Conservation (phyloP, 163 green algal species). For the Chlorella variabilis region DNA sequence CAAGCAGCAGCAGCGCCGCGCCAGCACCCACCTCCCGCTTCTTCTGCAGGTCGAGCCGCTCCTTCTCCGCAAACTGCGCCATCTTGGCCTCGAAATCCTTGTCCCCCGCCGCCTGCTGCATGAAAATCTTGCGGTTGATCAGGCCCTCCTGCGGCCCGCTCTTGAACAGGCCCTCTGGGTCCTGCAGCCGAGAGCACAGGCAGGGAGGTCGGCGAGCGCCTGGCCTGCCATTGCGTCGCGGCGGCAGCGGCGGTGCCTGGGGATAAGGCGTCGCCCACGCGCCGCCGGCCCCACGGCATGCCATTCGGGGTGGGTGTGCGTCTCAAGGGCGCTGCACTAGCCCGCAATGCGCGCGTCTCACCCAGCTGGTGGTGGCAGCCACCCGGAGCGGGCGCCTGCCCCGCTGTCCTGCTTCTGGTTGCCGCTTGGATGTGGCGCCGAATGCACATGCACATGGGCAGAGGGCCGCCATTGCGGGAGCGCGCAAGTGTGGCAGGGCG, state of each 20-base stretch:
- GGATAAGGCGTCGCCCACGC: background rate
- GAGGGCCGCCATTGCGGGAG: too few species aligned
- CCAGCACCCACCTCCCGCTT: constrained; percentile 2
- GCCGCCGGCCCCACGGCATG: background rate
- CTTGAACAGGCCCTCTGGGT: constrained; percentile 49
- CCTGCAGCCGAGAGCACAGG: background rate
- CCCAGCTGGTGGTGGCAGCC: constrained; percentile 7
- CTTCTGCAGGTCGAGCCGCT: constrained; percentile 33
- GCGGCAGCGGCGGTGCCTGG: too few species aligned
- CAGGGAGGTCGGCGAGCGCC: too few species aligned
- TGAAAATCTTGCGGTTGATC: constrained; percentile 43
- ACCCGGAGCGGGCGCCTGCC: background rate
- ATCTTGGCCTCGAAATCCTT: constrained; percentile 16
- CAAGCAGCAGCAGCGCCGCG: too few species aligned
- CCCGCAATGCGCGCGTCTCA: background rate
- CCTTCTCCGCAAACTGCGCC: constrained; percentile 27
- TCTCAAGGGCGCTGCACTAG: background rate
- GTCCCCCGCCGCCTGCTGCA: constrained; percentile 3
- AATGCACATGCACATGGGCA: too few species aligned
- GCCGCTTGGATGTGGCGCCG: too few species aligned
- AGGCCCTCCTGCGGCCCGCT: constrained; percentile 17
- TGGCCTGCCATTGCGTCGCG: too few species aligned
- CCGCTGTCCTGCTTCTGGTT: background rate
- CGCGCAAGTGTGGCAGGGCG: too few species aligned
- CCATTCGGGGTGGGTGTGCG: too few species aligned